Conservation (phyloP, 2,329 filamentous ascomycete species). For the Xylaria sp. region DNA sequence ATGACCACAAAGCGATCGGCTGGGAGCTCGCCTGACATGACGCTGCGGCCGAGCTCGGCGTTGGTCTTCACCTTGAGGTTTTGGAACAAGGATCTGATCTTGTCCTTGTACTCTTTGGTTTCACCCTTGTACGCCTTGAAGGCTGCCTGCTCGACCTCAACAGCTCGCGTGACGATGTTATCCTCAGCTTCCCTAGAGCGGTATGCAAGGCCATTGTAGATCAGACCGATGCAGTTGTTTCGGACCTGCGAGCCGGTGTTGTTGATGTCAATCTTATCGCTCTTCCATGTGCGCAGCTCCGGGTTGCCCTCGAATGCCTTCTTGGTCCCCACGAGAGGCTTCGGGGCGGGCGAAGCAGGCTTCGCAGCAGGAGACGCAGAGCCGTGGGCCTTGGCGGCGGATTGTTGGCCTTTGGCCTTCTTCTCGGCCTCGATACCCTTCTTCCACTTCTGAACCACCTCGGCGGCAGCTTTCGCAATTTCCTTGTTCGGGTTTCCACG, state of each 20-base stretch:
- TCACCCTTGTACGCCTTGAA: constrained; percentile 71
- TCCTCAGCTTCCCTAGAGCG: constrained; percentile 72
- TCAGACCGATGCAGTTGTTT: constrained; percentile 83
- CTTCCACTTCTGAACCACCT: constrained; percentile 89
- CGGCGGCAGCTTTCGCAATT: constrained; percentile 74
- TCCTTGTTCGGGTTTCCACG: constrained; percentile 78
- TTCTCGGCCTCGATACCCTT: constrained; percentile 72
- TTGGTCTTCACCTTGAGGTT: constrained; percentile 96
- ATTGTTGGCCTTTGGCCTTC: constrained; percentile 44
- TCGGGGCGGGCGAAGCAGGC: constrained; percentile 43
- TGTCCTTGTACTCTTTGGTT: constrained; percentile 76
- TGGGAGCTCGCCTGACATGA: constrained; percentile 74
- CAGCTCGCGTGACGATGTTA: constrained; percentile 70
- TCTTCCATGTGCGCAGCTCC: constrained; percentile 79
- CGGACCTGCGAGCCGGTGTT: constrained; percentile 74
- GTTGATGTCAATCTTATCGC: constrained; percentile 77
- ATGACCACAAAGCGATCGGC: constrained; percentile 79
- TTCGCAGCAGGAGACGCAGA: constrained; percentile 54
- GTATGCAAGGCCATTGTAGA: constrained; percentile 87
- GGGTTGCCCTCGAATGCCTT: constrained; percentile 64
- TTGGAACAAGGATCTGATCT: constrained; percentile 89
- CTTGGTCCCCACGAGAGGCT: constrained; percentile 53
- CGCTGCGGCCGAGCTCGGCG: constrained; percentile 71
- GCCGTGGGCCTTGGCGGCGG: constrained; percentile 49
- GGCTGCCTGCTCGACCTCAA: constrained; percentile 83